phyloP scores from a whole-genome alignment of 1,284 basidiomycete species.

The Laetiporus sulphureus region DNA sequence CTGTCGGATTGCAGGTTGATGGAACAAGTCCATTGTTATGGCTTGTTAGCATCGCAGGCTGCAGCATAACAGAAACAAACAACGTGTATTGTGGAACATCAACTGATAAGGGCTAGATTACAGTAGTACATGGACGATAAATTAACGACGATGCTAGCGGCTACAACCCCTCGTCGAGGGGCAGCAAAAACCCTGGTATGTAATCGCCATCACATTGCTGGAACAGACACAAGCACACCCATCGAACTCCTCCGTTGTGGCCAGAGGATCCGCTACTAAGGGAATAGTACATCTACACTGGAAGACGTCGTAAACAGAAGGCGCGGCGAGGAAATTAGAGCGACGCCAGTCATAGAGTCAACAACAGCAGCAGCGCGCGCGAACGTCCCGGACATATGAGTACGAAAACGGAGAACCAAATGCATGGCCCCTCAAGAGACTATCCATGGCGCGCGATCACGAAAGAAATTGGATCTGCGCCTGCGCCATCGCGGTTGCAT shows the following conservation, averaged over 20 bases:
- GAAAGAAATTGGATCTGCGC: constrained; percentile 19
- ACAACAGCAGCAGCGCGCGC: constrained; percentile 2
- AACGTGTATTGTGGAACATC: constrained; percentile 9
- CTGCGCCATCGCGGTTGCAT: constrained; percentile 22
- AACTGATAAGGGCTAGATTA: constrained; percentile 5
- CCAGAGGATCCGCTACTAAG: constrained; percentile 18
- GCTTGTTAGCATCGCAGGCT: constrained; percentile 22
- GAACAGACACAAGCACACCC: constrained; percentile 13
- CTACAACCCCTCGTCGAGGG: constrained; percentile 5
- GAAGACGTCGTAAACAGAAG: constrained; percentile 11
- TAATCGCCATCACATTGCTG: constrained; percentile 18
- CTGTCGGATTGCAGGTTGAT: neutral
- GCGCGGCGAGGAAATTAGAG: constrained; percentile 3
- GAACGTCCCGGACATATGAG: constrained; percentile 4
- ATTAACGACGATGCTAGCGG: constrained; percentile 6
- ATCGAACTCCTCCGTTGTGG: constrained; percentile 9
- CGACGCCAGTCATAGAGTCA: constrained; percentile 2
- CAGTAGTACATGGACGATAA: constrained; percentile 9
- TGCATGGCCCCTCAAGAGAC: neutral
- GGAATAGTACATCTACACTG: constrained; percentile 27
- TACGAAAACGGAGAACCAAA: neutral
- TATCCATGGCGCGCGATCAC: constrained; percentile 3
- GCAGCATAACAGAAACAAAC: constrained; percentile 18
- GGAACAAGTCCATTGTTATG: constrained; percentile 15
- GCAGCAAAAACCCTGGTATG: constrained; percentile 5